phyloP scores from a whole-genome alignment of 2,329 filamentous ascomycete genomes.

The Botrytis tulipae region DNA sequence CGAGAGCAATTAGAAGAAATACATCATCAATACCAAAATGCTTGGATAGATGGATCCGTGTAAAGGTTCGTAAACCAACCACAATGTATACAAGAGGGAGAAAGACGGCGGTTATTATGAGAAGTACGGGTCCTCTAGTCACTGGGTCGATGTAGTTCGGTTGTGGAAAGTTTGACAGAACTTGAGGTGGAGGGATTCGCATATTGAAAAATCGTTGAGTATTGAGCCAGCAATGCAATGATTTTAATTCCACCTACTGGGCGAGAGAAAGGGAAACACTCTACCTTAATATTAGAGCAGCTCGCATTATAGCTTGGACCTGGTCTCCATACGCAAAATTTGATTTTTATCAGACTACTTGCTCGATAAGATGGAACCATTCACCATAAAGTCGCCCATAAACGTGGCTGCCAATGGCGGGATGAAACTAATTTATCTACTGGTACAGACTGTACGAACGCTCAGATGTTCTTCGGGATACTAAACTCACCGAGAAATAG shows the following conservation, averaged over 20 bases:
- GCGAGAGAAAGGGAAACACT: conserved; percentile 1
- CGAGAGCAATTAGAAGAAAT: conserved; percentile 42
- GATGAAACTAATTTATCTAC: not conserved
- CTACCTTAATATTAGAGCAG: conserved; percentile 9
- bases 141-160: conserved; percentile 49
- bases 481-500: conserved; percentile 1
- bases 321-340: not conserved
- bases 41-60: conserved; percentile 45
- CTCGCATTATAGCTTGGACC: conserved; percentile 5
- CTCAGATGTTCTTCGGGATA: conserved; percentile 9
- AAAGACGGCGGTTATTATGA: conserved; percentile 44
- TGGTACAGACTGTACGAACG: conserved; percentile 1
- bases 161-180: conserved; percentile 34
- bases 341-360: not conserved
- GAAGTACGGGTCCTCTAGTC: conserved; percentile 44
- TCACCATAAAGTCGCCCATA: not conserved
- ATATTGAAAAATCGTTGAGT: conserved; percentile 14
- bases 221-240: conserved; percentile 6
- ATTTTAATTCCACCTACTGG: not conserved
- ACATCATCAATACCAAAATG: conserved; percentile 49
- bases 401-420: not conserved
- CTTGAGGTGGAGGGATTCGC: conserved; percentile 17
- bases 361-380: not conserved
- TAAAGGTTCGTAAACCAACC: conserved; percentile 47
- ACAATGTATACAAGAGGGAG: conserved; percentile 43